These are phyloP conservation scores for Globisporangium alternatum DNA, from an alignment of 352 stramenopile species.

Conservation along the genomic window DNA sequence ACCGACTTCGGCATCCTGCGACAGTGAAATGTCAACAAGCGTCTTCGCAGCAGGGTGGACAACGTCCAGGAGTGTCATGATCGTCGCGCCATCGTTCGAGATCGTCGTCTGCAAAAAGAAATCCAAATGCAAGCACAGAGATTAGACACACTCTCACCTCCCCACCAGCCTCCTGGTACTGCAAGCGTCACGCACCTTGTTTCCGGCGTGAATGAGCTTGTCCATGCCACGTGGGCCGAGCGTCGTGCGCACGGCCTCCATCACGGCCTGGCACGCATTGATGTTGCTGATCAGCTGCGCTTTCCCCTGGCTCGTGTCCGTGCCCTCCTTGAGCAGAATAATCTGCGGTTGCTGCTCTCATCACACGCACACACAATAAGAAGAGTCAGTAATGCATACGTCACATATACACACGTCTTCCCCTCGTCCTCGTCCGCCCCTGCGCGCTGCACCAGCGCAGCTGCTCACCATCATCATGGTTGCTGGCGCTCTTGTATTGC, in stretches of 20 bases:
- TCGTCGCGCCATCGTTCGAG: conserved; percentile 98
- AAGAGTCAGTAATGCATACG: conserved; percentile 1
- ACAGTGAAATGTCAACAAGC: conserved; percentile 97
- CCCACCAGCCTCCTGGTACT: background rate
- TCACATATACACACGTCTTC: background rate
- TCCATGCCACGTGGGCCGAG: conserved; percentile 98
- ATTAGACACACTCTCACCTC: background rate
- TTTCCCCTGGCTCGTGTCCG: conserved; percentile 98
- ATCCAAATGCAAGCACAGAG: background rate
- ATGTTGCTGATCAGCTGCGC: conserved; percentile 93
- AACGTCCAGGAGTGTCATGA: conserved; percentile 98
- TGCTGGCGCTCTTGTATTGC: conserved; percentile 3
- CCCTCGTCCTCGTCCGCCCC: background rate
- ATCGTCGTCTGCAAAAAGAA: conserved; percentile 89
- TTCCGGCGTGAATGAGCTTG: conserved; percentile 96
- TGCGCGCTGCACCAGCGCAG: background rate
- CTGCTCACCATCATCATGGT: conserved; percentile 51
- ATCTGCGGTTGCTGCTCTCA: conserved; percentile 91
- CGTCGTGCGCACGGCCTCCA: conserved; percentile 96
- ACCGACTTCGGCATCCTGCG: conserved; percentile 87
- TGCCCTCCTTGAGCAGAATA: conserved; percentile 99
- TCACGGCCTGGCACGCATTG: conserved; percentile 92
- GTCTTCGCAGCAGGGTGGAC: conserved; percentile 98
- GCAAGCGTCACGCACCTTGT: conserved; percentile 34
- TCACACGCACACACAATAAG: background rate